Percentiles rank a stretch among this genome's conserved stretches.
These are phyloP conservation scores for Cordia subcordata DNA, from an alignment of 257 asterid genomes.

Conservation along the genomic window DNA sequence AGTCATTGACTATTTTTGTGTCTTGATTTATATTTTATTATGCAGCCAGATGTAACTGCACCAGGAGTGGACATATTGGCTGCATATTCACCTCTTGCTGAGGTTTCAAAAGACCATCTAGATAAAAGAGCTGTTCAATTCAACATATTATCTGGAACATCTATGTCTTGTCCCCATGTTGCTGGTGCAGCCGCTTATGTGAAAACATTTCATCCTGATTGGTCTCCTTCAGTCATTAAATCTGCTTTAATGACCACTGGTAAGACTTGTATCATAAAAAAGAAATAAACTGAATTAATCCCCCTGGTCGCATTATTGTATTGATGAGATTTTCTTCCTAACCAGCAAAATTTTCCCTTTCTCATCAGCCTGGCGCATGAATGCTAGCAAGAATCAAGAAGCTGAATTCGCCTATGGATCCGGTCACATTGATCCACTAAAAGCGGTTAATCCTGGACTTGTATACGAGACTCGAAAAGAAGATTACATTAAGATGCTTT, in stretches of 20 bases:
- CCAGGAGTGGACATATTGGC: slow-evolving; percentile 27
- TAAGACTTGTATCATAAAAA: no score
- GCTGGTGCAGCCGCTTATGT: slow-evolving; percentile 24
- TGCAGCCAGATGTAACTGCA: slow-evolving; percentile 26
- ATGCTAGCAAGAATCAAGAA: neutral
- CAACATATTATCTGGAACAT: slow-evolving; percentile 17
- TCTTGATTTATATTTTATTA: no score
- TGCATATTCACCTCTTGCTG: slow-evolving; percentile 6
- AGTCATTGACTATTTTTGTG: neutral
- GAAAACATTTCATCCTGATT: slow-evolving; percentile 18
- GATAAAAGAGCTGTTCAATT: slow-evolving; percentile 13
- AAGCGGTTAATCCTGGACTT: slow-evolving; percentile 22
- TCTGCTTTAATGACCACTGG: slow-evolving; percentile 30
- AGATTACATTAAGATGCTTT: slow-evolving; percentile 14
- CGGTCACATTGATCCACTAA: slow-evolving; percentile 22
- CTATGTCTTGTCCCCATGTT: slow-evolving; percentile 28
- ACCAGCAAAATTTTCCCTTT: neutral
- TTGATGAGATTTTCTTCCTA: no score
- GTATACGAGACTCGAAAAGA: slow-evolving; percentile 3
- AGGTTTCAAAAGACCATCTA: neutral
- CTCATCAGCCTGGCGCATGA: slow-evolving; percentile 10
- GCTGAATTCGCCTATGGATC: slow-evolving; percentile 20
- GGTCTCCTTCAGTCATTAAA: slow-evolving; percentile 28
- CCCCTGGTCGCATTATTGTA: no score
- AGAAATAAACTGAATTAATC: no score